phyloP scores from a whole-genome alignment of 257 asterid genomes.

The Rehmannia glutinosa region DNA sequence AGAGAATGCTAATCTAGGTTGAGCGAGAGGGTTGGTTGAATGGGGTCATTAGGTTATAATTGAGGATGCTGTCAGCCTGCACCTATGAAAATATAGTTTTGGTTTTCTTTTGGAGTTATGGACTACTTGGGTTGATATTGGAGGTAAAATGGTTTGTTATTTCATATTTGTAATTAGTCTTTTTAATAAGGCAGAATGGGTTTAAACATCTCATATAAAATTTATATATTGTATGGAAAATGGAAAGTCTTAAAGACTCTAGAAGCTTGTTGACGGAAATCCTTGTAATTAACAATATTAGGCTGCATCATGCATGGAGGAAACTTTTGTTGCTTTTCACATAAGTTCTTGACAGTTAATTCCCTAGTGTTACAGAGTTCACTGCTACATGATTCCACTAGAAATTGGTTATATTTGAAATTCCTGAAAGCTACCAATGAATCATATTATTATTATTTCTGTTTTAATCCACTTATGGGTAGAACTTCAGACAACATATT shows the following conservation, averaged over 20 bases:
- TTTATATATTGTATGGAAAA: background rate
- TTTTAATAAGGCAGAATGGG: background rate
- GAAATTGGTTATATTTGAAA: background rate
- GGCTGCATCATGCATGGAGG: background rate
- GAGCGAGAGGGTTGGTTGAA: background rate
- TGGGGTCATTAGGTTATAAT: background rate
- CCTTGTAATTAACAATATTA: background rate
- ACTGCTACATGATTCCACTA: background rate
- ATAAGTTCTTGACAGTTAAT: background rate
- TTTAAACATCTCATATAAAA: background rate
- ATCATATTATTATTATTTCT: background rate
- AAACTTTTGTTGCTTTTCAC: background rate
- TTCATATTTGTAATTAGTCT: background rate
- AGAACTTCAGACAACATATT: background rate
- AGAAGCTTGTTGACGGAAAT: background rate
- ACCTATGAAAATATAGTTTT: background rate
- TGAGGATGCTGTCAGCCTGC: background rate
- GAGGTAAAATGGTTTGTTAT: background rate
- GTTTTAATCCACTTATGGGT: background rate
- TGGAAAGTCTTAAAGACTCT: background rate
- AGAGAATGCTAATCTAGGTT: slow-evolving; percentile 3
- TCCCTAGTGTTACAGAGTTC: background rate
- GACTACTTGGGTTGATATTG: background rate
- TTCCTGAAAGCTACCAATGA: background rate
- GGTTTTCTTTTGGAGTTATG: background rate